A percentile compares a stretch with the other conserved stretches of the same genome.
phyloP scores from a whole-genome alignment of 225 moss, liverwort and hornwort genomes.

The Asterella californica region DNA sequence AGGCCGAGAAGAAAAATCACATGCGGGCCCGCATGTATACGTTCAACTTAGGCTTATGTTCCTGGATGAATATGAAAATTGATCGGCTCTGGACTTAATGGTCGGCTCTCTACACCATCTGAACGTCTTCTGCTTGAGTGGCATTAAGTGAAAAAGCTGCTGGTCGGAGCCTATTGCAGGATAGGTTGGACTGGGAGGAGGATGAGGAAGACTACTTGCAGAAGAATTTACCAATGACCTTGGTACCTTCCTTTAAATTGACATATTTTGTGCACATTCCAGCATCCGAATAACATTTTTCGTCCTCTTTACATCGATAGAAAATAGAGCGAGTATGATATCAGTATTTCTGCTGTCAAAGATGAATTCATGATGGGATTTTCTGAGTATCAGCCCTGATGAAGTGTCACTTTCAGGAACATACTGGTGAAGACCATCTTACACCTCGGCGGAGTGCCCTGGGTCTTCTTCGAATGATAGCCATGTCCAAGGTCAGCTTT shows the following conservation, averaged over 20 bases:
- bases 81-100: not conserved
- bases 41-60: not conserved
- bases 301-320: no score
- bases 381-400: not conserved
- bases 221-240: conserved; percentile 49
- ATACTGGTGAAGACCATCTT: conserved; percentile 6
- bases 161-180: conserved; percentile 32
- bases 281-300: no score
- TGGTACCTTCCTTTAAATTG: conserved; percentile 29
- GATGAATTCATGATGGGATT: not conserved
- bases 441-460: conserved; percentile 26
- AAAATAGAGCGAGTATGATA: not conserved
- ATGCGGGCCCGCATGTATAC: not conserved
- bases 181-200: conserved; percentile 54
- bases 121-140: conserved; percentile 26
- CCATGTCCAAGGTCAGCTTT: conserved; percentile 26
- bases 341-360: not conserved
- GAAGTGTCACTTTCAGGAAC: conserved; percentile 4
- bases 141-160: conserved; percentile 20
- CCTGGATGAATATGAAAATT: not conserved
- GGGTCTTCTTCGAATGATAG: conserved; percentile 24
- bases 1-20: not conserved
- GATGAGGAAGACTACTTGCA: conserved; percentile 56
- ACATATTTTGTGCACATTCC: not conserved
- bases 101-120: conserved; percentile 22